A percentile compares a stretch with the other conserved stretches of the same genome.
These are phyloP conservation scores for Rosa rugosa DNA, from an alignment of 306 rosid species.

Conservation along the genomic window DNA sequence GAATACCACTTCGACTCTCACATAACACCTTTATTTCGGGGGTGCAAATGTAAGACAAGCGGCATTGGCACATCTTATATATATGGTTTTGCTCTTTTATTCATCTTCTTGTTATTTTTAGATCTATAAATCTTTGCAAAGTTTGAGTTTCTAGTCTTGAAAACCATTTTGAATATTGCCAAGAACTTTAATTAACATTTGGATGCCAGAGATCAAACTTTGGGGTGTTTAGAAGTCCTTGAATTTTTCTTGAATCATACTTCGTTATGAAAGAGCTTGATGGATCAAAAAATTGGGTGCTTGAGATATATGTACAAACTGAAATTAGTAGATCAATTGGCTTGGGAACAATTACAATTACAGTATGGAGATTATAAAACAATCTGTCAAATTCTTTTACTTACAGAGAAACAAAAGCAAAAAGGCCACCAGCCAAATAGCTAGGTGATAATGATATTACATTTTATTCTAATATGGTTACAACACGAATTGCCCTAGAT, in stretches of 20 bases:
- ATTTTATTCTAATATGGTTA: constrained; percentile 32
- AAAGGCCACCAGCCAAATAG: constrained; percentile 27
- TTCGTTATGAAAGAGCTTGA: not conserved
- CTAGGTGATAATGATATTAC: constrained; percentile 28
- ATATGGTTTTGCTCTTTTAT: not conserved
- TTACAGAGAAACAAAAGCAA: not conserved
- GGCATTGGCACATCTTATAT: not conserved
- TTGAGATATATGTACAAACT: not conserved
- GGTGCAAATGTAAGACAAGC: not conserved
- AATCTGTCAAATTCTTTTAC: not conserved
- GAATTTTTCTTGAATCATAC: too few relatives aligned
- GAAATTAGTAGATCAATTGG: not conserved
- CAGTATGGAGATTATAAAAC: not conserved
- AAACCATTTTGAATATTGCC: not conserved
- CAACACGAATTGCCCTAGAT: constrained; percentile 27
- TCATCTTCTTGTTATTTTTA: not conserved
- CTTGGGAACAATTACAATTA: not conserved
- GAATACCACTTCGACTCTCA: not conserved
- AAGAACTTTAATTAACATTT: not conserved
- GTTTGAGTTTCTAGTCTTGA: not conserved
- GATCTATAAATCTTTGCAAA: not conserved
- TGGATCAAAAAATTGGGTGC: not conserved
- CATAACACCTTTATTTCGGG: not conserved
- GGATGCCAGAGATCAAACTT: not conserved
- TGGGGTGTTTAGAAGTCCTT: too few relatives aligned